A percentile compares a stretch with the other conserved stretches of the same genome.
phyloP scores from a whole-genome alignment of 1,284 basidiomycete genomes.

The Marasmius oreades region DNA sequence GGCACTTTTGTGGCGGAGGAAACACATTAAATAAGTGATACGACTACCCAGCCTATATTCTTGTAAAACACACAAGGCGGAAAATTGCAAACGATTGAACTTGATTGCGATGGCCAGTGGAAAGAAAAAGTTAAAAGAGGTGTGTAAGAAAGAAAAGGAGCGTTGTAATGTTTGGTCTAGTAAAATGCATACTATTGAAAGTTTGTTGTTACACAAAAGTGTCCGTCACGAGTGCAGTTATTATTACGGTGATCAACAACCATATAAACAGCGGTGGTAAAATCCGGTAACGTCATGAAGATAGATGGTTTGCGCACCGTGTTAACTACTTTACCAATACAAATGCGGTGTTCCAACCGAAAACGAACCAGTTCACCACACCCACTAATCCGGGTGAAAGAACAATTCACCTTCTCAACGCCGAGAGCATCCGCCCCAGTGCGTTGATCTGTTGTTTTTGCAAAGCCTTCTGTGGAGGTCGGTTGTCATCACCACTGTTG shows the following conservation, averaged over 20 bases:
- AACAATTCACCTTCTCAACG: conserved; percentile 54
- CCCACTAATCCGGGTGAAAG: conserved; percentile 11
- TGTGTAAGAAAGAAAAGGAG: not conserved
- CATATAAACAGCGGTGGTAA: conserved; percentile 6
- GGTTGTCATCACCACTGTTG: conserved; percentile 40
- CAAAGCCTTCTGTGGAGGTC: conserved; percentile 65
- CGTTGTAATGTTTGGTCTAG: conserved; percentile 1
- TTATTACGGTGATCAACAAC: conserved; percentile 16
- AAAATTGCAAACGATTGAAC: conserved; percentile 21
- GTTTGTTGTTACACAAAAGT: conserved; percentile 1
- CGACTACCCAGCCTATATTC: conserved; percentile 9
- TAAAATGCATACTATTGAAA: not conserved
- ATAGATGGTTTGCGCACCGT: conserved; percentile 14
- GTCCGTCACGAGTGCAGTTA: conserved; percentile 9
- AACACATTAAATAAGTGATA: conserved; percentile 17
- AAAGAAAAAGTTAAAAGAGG: conserved; percentile 1
- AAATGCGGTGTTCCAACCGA: conserved; percentile 29
- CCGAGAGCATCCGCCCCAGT: conserved; percentile 80
- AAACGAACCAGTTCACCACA: conserved; percentile 4
- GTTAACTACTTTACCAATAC: conserved; percentile 44
- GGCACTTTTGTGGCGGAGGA: not conserved
- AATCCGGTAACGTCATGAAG: not conserved
- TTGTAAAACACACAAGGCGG: conserved; percentile 22
- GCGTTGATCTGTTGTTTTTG: conserved; percentile 82
- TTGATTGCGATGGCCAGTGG: conserved; percentile 1